These are phyloP conservation scores for Prunus salicina DNA, from an alignment of 306 rosid genomes.

Conservation along the genomic window DNA sequence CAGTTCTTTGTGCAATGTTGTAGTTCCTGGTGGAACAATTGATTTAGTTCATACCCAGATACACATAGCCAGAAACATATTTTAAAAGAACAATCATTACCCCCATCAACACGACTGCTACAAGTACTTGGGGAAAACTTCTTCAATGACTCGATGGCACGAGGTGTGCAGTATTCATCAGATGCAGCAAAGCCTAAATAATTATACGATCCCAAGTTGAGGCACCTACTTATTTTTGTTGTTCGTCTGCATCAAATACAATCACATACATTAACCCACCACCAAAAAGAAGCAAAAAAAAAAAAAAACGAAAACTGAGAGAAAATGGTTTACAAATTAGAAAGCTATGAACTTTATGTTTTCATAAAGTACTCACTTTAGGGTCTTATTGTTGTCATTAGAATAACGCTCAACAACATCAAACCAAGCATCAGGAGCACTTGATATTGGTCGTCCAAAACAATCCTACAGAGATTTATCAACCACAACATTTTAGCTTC, in stretches of 20 bases:
- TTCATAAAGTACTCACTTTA: slow-evolving; percentile 31
- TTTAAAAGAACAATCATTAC: slow-evolving; percentile 17
- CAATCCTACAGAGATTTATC: slow-evolving; percentile 44
- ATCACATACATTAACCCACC: not conserved
- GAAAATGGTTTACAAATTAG: not conserved
- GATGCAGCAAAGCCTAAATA: slow-evolving; percentile 86
- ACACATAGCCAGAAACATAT: not conserved
- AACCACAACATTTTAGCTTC: not conserved
- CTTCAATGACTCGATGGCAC: slow-evolving; percentile 56
- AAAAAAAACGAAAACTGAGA: not conserved
- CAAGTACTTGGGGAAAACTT: slow-evolving; percentile 78
- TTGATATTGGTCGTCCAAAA: slow-evolving; percentile 74
- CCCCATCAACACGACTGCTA: slow-evolving; percentile 76
- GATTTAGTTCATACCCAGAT: not conserved
- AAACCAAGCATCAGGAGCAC: slow-evolving; percentile 82
- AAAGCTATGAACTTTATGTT: not conserved
- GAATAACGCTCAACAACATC: slow-evolving; percentile 78
- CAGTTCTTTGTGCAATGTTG: slow-evolving; percentile 54
- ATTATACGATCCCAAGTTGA: slow-evolving; percentile 84
- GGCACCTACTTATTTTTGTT: slow-evolving; percentile 51
- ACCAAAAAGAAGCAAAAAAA: not conserved
- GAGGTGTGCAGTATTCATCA: slow-evolving; percentile 80
- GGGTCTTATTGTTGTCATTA: slow-evolving; percentile 65
- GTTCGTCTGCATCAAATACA: slow-evolving; percentile 55
- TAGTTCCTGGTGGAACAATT: slow-evolving; percentile 44